Evolutionary conservation across 2,329 filamentous ascomycete genomes (phyloP), one percentile per base, ranked within the genome.

Genomic region (Ampelomyces quisqualis): DNA sequence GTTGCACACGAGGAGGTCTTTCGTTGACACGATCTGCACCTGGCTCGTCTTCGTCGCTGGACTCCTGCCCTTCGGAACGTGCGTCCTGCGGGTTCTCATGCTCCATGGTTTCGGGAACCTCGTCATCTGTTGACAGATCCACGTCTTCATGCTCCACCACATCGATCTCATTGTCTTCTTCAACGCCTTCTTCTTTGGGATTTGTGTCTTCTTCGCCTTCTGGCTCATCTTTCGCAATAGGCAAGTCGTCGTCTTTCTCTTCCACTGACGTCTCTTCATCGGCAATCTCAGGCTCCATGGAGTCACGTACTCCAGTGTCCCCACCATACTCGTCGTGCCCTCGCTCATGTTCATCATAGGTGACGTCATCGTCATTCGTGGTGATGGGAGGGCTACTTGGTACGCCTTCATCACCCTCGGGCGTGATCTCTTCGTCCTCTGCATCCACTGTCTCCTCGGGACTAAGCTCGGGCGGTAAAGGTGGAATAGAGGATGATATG

Each of bases 351-450:
- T 55, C 60, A 21, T 61, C 58, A 38, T 57, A 57, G 1, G 40
- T 53, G 5, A 58, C 34, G 14, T 57, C 57, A 6, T 57, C 55
- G 4, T 54, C 53, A 38, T 45, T 43, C 6, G 43, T 8, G 21
- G 62, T 23, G 2, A 62, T 34, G 8, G 67, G 67, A 9, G 67
- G 67, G 38, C 67, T 70, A 38, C 67, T 70, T 2, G 65, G 65
- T 19, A 70, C 62, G 17, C 63, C 54, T 11, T 61, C 57, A 31
- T 63, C 59, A 8, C 51, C 51, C 7, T 56, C 57, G 3, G 39
- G 35, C 1, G 36, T 40, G 8, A 44, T 37, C 2, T 36, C 38
- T 10, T 54, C 47, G 0, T 57, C 51, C 2, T 18, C 21, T 8
- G 9, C n/a, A 8, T 47, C 45, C 5, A 32, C 44, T 2, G 39